phyloP scores from a whole-genome alignment of 164 flowering plant genomes.

The Akebia trifoliata region DNA sequence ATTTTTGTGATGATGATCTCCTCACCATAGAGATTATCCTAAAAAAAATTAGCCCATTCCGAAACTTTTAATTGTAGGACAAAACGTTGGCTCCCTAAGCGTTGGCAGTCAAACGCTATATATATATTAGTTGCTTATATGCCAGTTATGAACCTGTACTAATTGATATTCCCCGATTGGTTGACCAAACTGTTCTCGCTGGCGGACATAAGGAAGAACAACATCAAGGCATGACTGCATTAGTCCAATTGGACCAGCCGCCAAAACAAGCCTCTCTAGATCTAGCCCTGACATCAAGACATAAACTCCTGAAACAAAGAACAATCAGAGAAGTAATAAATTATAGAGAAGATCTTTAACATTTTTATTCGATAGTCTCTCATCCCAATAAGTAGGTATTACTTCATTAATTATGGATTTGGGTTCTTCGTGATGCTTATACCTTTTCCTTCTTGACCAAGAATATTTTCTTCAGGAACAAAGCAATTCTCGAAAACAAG shows the following conservation, averaged over 20 bases:
- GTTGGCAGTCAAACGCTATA: too few species aligned
- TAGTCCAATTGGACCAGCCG: conserved; percentile 91
- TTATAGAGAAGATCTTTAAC: neutral
- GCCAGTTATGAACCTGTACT: conserved; percentile 69
- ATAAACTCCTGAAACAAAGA: conserved; percentile 71
- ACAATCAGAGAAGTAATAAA: neutral
- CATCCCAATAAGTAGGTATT: neutral
- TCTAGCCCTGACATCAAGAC: conserved; percentile 98
- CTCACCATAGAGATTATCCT: too few species aligned
- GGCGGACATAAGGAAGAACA: conserved; percentile 84
- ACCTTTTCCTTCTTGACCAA: conserved; percentile 99
- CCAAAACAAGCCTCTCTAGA: conserved; percentile 95
- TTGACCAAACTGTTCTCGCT: conserved; percentile 89
- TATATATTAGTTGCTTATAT: conserved; percentile 8
- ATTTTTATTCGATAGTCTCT: neutral
- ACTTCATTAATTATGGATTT: neutral
- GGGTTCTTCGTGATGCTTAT: neutral
- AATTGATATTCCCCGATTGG: conserved; percentile 96
- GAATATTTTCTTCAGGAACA: conserved; percentile 92
- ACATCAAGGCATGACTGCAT: conserved; percentile 98
- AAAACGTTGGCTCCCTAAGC: too few species aligned
- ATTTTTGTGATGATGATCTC: too few species aligned
- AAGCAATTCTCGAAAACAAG: conserved; percentile 98
- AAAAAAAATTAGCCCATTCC: too few species aligned
- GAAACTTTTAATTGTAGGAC: too few species aligned